Conservation (phyloP, 2,329 filamentous ascomycete species). For the Colletotrichum eleusines region DNA sequence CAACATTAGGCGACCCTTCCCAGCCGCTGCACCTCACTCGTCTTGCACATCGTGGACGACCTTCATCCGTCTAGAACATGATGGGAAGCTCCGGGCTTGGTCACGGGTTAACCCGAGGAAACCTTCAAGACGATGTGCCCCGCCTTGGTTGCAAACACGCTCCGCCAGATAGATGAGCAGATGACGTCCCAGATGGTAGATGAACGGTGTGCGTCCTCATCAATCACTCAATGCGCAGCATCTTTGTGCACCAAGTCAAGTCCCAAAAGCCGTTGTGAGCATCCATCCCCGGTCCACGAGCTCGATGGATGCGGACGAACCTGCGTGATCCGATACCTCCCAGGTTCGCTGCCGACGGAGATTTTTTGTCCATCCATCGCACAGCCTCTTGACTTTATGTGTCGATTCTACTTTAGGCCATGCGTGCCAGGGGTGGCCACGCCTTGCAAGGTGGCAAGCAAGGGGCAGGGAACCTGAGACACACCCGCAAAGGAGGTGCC, state of each 20-base stretch:
- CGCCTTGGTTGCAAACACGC: neutral
- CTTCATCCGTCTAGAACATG: constrained; percentile 19
- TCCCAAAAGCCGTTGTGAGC: constrained; percentile 19
- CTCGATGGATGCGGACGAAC: constrained; percentile 32
- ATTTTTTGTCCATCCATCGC: constrained; percentile 38
- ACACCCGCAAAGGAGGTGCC: constrained; percentile 27
- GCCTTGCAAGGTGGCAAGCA: constrained; percentile 39
- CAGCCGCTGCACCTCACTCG: constrained; percentile 15
- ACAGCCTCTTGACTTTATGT: constrained; percentile 24
- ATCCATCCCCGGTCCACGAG: constrained; percentile 2
- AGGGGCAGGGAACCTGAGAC: constrained; percentile 41
- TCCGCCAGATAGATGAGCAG: too few relatives aligned
- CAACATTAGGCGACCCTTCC: constrained; percentile 19
- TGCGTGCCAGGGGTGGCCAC: constrained; percentile 34
- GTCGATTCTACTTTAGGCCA: constrained; percentile 28
- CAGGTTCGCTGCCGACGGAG: constrained; percentile 35
- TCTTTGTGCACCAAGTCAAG: neutral
- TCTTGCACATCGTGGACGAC: constrained; percentile 2
- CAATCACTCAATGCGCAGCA: constrained; percentile 29
- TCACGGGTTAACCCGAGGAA: constrained; percentile 11
- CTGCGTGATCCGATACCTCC: constrained; percentile 20
- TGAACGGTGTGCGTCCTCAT: constrained; percentile 17
- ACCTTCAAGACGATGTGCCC: neutral
- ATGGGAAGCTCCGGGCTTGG: constrained; percentile 15
- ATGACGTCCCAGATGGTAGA: neutral